Evolutionary conservation across 495 filamentous ascomycete genomes (phyloP), one percentile per base, ranked within the genome.

Genomic region (Penicillium nucicola): DNA sequence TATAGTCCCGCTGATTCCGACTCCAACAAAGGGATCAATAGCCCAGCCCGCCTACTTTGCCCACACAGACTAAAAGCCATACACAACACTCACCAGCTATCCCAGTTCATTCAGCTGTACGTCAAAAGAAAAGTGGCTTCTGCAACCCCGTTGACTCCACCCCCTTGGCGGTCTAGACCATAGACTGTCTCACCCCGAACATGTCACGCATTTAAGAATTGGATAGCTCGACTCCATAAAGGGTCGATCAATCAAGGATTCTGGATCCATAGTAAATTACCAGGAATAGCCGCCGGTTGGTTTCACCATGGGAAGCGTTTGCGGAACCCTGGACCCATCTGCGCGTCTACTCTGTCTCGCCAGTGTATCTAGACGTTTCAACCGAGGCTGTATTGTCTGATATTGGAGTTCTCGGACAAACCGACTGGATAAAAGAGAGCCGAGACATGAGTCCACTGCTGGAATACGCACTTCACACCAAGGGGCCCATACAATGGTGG

Each of bases 61-160:
- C 25, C 10, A 6, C 7, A 28, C 25, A 28, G 10, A 28, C 25
- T 9, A 28, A 9, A 6, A 28, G 25, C 23, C 11, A 40, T 11
- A 41, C 39, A 13, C 39, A 10, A 25, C 23, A 32, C 41, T 43
- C 31, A 34, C 1, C 5, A 19, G 10, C 35, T 31, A 19, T 31
- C 36, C 25, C 12, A 31, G 35, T 41, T 23, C 23, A 39, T 11
- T 17, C 35, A 8, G 7, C 36, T 48, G 45, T 36, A 48, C 36
- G 46, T 41, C 46, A 41, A n/a, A 40, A 48, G 25, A 40, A 33
- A 41, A 25, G 36, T 48, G 46, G 46, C 37, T 48, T 48, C 19
- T 41, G 46, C 36, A 34, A 7, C 18, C 34, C 44, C 44, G 46
- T 48, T 41, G 19, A 35, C 39, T 48, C 46, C 46, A 48, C 36